phyloP scores from a whole-genome alignment of 116 monocot genomes.

The Dioscorea cayenensis region DNA sequence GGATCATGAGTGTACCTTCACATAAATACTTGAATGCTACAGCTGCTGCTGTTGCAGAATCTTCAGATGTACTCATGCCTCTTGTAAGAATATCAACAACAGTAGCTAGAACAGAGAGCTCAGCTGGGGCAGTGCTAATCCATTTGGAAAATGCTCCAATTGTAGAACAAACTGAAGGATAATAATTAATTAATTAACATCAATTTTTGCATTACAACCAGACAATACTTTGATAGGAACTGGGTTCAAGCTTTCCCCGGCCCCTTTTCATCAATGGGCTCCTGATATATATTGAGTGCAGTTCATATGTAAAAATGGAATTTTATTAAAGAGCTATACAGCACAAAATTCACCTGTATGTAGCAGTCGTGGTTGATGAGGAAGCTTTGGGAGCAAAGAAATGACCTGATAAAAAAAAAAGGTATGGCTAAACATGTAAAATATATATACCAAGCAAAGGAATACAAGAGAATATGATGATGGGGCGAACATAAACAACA shows the following conservation, averaged over 20 bases:
- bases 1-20: conserved; percentile 62
- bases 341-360: conserved; percentile 49
- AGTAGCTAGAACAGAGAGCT: conserved; percentile 68
- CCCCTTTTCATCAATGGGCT: too few relatives aligned
- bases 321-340: neutral
- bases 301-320: neutral
- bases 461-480: too few relatives aligned
- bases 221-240: neutral
- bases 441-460: too few relatives aligned
- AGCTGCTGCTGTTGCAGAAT: conserved; percentile 73
- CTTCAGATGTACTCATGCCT: conserved; percentile 86
- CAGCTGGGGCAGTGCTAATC: conserved; percentile 67
- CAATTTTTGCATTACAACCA: neutral
- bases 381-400: conserved; percentile 68
- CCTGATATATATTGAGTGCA: too few relatives aligned
- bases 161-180: conserved; percentile 68
- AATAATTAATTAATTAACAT: neutral
- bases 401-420: conserved; percentile 41
- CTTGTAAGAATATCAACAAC: conserved; percentile 76
- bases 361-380: conserved; percentile 53
- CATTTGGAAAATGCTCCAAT: conserved; percentile 98
- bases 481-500: neutral
- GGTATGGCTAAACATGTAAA: neutral
- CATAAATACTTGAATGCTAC: conserved; percentile 91
- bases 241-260: too few relatives aligned